Evolutionary conservation across 352 stramenopile species (phyloP).

Genomic region (Globisporangium canariense): DNA sequence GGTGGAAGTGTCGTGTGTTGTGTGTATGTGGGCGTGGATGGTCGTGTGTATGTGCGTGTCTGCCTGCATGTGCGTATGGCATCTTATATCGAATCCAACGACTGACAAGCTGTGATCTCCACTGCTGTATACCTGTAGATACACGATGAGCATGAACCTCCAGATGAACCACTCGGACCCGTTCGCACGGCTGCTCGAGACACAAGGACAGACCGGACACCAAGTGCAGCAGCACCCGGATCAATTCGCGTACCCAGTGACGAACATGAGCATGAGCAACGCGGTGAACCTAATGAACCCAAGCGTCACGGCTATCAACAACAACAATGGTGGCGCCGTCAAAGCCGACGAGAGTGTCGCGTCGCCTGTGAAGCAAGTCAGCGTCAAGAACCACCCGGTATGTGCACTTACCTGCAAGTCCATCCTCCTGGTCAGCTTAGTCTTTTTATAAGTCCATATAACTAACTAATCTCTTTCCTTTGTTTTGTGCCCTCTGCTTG

Average conservation of each 20-base stretch:
- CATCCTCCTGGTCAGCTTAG: background rate
- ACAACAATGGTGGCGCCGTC: background rate
- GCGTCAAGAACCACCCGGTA: constrained; percentile 4
- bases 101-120: constrained; percentile 8
- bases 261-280: constrained; percentile 9
- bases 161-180: constrained; percentile 13
- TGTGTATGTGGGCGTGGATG: background rate
- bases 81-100: background rate
- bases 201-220: background rate
- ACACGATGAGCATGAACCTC: constrained; percentile 16
- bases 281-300: constrained; percentile 7
- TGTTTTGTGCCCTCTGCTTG: background rate
- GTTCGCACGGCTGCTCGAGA: constrained; percentile 11
- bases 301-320: constrained; percentile 5
- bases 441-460: background rate
- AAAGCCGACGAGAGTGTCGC: background rate
- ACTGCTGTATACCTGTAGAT: constrained; percentile 1
- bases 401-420: background rate
- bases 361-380: constrained; percentile 8
- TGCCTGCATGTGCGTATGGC: background rate
- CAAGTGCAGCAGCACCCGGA: background rate
- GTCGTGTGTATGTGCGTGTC: background rate
- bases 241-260: constrained; percentile 7
- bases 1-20: background rate
- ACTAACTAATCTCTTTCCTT: constrained; percentile 3